These are phyloP conservation scores for Didymella pinodella DNA, from an alignment of 2,329 filamentous ascomycete genomes.

Conservation along the genomic window DNA sequence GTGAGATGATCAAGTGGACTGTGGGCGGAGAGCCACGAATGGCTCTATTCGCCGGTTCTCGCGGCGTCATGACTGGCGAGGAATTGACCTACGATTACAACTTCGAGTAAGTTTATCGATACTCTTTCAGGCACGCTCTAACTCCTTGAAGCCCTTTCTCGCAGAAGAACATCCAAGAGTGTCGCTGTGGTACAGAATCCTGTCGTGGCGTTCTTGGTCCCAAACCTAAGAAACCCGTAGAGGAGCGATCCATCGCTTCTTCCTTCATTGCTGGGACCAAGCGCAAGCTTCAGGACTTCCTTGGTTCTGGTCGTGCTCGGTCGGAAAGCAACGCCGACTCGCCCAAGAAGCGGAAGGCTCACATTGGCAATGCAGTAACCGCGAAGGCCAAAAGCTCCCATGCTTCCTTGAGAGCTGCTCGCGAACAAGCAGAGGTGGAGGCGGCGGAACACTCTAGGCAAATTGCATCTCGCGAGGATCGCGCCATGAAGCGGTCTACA, in stretches of 20 bases:
- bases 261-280: conserved; percentile 44
- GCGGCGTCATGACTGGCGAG: conserved; percentile 90
- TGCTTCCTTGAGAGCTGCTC: conserved; percentile 31
- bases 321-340: conserved; percentile 38
- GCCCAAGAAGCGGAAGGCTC: conserved; percentile 44
- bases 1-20: conserved; percentile 97
- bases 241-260: conserved; percentile 44
- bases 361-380: conserved; percentile 26
- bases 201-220: conserved; percentile 70
- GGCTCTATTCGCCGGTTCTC: conserved; percentile 92
- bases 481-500: conserved; percentile 40
- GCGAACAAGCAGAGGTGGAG: conserved; percentile 37
- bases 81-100: conserved; percentile 95
- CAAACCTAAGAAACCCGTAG: conserved; percentile 58
- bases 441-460: conserved; percentile 41
- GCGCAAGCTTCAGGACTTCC: conserved; percentile 45
- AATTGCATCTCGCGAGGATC: conserved; percentile 43
- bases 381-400: conserved; percentile 39
- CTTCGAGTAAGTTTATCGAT: conserved; percentile 64
- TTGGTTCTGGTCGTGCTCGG: conserved; percentile 30
- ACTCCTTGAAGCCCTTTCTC: conserved; percentile 52
- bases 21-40: conserved; percentile 93
- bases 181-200: conserved; percentile 66
- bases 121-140: background rate
- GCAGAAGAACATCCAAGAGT: conserved; percentile 69